These are phyloP conservation scores for Linum tenue DNA, from an alignment of 345 rosid species.

Conservation along the genomic window DNA sequence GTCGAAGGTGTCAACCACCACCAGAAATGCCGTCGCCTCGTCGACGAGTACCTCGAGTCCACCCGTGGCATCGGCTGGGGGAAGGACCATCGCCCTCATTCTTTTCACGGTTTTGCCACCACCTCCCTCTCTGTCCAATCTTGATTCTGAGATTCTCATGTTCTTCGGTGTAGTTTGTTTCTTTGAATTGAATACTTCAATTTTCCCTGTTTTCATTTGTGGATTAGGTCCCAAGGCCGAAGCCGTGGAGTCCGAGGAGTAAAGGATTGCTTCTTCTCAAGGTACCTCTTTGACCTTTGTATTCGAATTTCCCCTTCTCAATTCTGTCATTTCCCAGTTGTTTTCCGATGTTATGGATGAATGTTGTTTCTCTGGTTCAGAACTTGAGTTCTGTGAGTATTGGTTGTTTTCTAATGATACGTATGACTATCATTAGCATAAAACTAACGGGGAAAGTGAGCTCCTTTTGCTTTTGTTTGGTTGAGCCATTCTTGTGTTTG, in stretches of 20 bases:
- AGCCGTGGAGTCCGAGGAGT: slow-evolving; percentile 31
- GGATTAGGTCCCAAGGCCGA: slow-evolving; percentile 53
- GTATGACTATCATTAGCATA: too few species aligned
- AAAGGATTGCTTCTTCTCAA: not conserved
- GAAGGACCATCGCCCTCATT: slow-evolving; percentile 88
- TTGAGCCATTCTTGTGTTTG: not conserved
- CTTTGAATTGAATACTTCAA: not conserved
- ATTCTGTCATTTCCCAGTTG: too few species aligned
- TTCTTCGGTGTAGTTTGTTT: not conserved
- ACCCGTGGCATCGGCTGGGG: slow-evolving; percentile 99
- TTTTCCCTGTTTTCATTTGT: not conserved
- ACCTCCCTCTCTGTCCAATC: not conserved
- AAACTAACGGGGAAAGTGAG: not conserved
- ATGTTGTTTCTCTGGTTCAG: not conserved
- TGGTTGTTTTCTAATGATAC: too few species aligned
- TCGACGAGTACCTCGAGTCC: slow-evolving; percentile 83
- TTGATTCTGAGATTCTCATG: not conserved
- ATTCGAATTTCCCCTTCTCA: too few species aligned
- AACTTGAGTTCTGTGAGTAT: not conserved
- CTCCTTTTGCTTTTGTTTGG: not conserved
- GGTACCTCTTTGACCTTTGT: not conserved
- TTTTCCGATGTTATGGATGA: not conserved
- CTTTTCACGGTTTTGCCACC: slow-evolving; percentile 55
- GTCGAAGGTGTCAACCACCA: slow-evolving; percentile 93
- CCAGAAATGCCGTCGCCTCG: slow-evolving; percentile 95